Base-by-base conservation (phyloP, 2,329 filamentous ascomycete species). In the Fusarium oligoseptatum region DNA sequence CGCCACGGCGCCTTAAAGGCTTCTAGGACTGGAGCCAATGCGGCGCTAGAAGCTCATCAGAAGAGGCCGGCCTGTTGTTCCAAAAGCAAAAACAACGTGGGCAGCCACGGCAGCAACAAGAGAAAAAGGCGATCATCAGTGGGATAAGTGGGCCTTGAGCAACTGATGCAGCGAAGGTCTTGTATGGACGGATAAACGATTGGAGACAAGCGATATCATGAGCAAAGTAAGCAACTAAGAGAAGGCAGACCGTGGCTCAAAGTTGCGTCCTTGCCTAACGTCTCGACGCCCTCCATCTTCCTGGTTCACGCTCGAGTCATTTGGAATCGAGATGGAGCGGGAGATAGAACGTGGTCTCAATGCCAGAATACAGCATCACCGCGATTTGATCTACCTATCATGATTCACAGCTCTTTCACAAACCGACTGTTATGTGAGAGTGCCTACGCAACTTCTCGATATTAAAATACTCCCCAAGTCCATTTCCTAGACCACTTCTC, bases 31-130 rank as follows among this genome's bases (percentile, higher is more conserved):
- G 34, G 27, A 34, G 27, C 61, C 58, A 72, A 66, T 66, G 64
- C 64, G 55, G 66, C 69, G 65, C 70, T 70, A 76, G 70, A 65
- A 77, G 43, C 41, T 62, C 65, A 15, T 39, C 61, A 68, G 55
- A 62, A 67, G 39, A 64, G 68, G 32, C 37, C 24, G 65, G 63
- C 60, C 34, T 58, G 24, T 29, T 50, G 41, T 67, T 43, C 67
- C 56, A 70, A 72, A 66, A 61, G 57, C 43, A 68, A 32, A 32
- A 52, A 75, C 61, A 73, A 71, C 66, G 55, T 66, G 60, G 64
- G 37, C 52, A 48, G 62, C 66, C 24, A 58, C 56, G 64, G 41
- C 52, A 48, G 62, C 66, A 24, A 58, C 56, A 14, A 57, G 58
- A 56, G 39, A 56, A 69, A 69, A 64, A 57, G 34, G 45, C 60